Conservation (phyloP, 1,139 yeast genomes). For the Spencermartinsiella ligniputridi region DNA sequence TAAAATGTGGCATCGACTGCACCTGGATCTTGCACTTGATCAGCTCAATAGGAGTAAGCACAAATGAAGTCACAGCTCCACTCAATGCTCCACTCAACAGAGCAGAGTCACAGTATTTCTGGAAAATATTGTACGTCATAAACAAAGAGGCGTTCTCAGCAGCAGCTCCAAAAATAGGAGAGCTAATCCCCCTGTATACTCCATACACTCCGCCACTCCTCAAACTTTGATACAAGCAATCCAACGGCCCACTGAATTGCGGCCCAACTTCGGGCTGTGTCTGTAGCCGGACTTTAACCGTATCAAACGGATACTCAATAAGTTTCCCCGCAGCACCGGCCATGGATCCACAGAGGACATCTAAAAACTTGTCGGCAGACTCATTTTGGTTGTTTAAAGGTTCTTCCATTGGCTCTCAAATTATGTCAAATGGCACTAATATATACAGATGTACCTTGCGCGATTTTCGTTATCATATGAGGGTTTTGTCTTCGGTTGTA, state of each 20-base stretch:
- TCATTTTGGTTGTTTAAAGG: neutral
- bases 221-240: constrained; percentile 59
- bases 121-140: constrained; percentile 48
- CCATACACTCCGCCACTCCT: constrained; percentile 64
- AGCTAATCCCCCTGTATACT: constrained; percentile 59
- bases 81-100: constrained; percentile 71
- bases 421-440: neutral
- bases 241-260: constrained; percentile 47
- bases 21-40: constrained; percentile 88
- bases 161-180: constrained; percentile 86
- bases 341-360: constrained; percentile 35
- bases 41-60: constrained; percentile 84
- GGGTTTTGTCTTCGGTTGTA: neutral
- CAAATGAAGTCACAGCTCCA: constrained; percentile 78
- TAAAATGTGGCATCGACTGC: constrained; percentile 32
- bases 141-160: constrained; percentile 76
- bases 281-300: constrained; percentile 84
- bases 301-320: constrained; percentile 89
- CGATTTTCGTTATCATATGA: neutral
- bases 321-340: constrained; percentile 84
- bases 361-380: constrained; percentile 13
- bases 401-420: neutral
- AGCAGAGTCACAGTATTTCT: constrained; percentile 12
- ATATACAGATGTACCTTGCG: neutral
- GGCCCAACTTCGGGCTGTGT: constrained; percentile 52